Conservation (phyloP, 352 stramenopile genomes). For the Globisporangium mamillatum region DNA sequence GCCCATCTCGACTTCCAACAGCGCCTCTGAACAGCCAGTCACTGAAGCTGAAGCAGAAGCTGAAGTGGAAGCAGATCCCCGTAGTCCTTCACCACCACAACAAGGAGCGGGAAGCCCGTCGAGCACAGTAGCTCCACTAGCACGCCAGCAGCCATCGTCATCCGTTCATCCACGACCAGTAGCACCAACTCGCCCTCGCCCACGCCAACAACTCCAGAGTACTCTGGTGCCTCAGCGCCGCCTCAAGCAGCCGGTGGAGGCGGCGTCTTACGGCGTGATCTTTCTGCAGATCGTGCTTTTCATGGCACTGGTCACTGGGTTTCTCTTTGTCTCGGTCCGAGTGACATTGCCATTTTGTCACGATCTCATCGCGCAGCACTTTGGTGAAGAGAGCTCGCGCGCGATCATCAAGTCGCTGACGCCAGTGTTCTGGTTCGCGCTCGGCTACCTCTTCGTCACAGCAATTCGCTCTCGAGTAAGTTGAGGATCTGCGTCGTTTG, state of each 20-base stretch:
- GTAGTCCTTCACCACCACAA: neutral
- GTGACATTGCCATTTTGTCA: constrained; percentile 26
- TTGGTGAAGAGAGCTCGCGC: constrained; percentile 26
- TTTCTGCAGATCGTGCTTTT: constrained; percentile 21
- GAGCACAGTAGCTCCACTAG: neutral
- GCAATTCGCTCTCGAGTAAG: constrained; percentile 42
- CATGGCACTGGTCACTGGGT: constrained; percentile 6
- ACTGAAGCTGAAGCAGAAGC: neutral
- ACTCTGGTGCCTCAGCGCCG: neutral
- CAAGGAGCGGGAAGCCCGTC: neutral
- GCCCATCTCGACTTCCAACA: too few species aligned
- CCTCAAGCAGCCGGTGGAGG: constrained; percentile 8
- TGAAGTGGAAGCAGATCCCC: neutral
- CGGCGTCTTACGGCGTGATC: constrained; percentile 13
- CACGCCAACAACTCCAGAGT: neutral
- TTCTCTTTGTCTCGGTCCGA: constrained; percentile 9
- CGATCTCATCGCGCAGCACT: constrained; percentile 22
- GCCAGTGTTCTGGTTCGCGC: constrained; percentile 52
- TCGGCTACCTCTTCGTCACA: constrained; percentile 48
- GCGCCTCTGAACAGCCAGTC: neutral
- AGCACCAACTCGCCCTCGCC: neutral
- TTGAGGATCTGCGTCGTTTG: neutral
- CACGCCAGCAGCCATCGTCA: neutral
- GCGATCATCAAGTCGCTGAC: constrained; percentile 30
- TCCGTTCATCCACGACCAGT: neutral